Base-by-base conservation (phyloP, 2,329 filamentous ascomycete genomes). In the Paracoccidioides lutzii region DNA sequence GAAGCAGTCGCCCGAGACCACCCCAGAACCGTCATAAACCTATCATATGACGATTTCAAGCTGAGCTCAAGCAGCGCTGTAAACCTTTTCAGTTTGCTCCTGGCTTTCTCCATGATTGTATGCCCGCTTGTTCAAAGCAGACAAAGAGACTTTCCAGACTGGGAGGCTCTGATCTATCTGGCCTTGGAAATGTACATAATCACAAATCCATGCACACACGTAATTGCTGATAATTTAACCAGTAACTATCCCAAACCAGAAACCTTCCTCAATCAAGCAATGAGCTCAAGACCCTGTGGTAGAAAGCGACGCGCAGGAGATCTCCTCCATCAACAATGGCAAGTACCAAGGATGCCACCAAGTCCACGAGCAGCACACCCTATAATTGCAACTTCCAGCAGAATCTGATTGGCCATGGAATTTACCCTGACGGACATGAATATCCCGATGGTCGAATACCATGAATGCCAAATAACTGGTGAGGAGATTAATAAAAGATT, bases 401-500 rank as follows among this genome's bases (percentile, higher is more conserved):
- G 22, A 22, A 22, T 22, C 22, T 22, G 22, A 22, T 22, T 22
- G 22, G 2, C 22, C 22, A 22, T 22, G 2, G 22, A 1, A 2
- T 22, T 22, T 22, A 22, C 22, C 22, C 22, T 22, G 22, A 2
- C 22, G 22, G 22, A 22, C 22, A 22, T 22, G 22, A 22, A 22
- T 1, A 22, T 22, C 22, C 22, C 22, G 22, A 22, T 22, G 22
- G 22, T 22, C 1, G 22, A 22, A 22, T 22, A 22, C 22, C 2
- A 22, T 22, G 22, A 22, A 22, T 22, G 22, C 22, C 22, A 22
- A 22, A 22, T 22, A 22, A 22, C 22, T n/a, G 22, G 22, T 1
- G 22, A 22, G 22, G 22, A 22, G 22, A 22, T 2, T 22, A 22
- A 22, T 22, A 22, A 22, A 51, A 65, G 63, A 55, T 49, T 72